Evolutionary conservation across 148 eudicot genomes (phyloP).

Genomic region (Camellia sinensis): DNA sequence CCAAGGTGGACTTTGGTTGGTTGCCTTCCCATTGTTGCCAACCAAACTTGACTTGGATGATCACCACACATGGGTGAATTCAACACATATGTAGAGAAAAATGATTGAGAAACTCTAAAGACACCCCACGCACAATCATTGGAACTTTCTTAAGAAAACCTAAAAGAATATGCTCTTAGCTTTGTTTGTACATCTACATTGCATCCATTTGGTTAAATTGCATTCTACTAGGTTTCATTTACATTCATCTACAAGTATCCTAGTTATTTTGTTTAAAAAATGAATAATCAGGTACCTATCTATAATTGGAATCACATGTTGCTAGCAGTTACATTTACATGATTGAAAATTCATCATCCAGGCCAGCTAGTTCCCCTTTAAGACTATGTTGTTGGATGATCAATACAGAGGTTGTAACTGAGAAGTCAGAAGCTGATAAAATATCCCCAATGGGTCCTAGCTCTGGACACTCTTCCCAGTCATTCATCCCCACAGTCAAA

Average conservation of each 20-base stretch:
- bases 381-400: constrained; percentile 84
- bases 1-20: too few relatives aligned
- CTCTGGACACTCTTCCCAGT: constrained; percentile 96
- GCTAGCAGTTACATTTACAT: constrained; percentile 33
- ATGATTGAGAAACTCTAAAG: too few relatives aligned
- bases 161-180: background rate
- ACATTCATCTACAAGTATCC: background rate
- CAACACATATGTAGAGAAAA: too few relatives aligned
- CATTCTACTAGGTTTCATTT: background rate
- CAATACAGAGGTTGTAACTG: constrained; percentile 65
- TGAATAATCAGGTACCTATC: background rate
- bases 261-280: background rate
- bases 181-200: constrained; percentile 5
- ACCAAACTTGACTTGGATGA: too few relatives aligned
- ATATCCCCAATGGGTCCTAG: constrained; percentile 91
- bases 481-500: constrained; percentile 88
- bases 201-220: background rate
- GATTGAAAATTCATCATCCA: constrained; percentile 70
- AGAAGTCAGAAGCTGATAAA: constrained; percentile 71
- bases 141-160: too few relatives aligned
- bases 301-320: background rate
- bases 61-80: too few relatives aligned
- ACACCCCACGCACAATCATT: too few relatives aligned
- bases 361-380: constrained; percentile 58
- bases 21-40: too few relatives aligned